Evolutionary conservation across 768 basidiomycete species (phyloP), one percentile per base, ranked within the genome.

Genomic region (Suillus paluster): DNA sequence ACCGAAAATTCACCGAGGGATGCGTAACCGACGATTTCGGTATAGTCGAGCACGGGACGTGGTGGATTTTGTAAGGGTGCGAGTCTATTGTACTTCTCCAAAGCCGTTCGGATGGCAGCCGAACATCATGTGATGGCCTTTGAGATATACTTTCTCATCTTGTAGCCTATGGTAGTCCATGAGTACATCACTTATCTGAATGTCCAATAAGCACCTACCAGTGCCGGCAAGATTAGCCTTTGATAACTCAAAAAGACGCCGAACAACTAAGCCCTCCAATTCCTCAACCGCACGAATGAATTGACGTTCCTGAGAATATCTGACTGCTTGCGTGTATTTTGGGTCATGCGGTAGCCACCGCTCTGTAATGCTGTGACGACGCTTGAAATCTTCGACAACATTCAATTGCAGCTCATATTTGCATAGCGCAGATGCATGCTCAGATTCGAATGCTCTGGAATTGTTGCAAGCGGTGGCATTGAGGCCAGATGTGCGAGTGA

Each of bases 211-310:
- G 25, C 67, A 68, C 71, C 34, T 60, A 77, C 78, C 79, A 21
- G 72, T 79, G 2, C 67, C 61, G 10, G 73, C 66, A 11, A 79
- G 63, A 63, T 79, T 79, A 39, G 79, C 59, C 62, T 76, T 76
- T 30, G 76, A 74, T 4, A 80, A 67, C 62, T 81, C 78, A 64
- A 81, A 79, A 1, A 81, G 63, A 1, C 70, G 67, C 60, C 74
- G 74, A 0, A 78, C 64, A 9, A 76, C 73, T 11, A 80, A 73
- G 19, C 65, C 46, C 50, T 79, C 73, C 0, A 80, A 61, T 19
- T 69, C 64, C 17, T 78, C 69, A 1, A 81, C 67, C 0, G 74
- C 73, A 5, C 45, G 59, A 12, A 66, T 68, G 52, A 78, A 80
- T 14, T 64, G 61, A 25, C 12, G 23, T 8, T 54, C 23, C 7